A percentile compares a stretch with the other conserved stretches of the same genome.
phyloP scores from a whole-genome alignment of 495 filamentous ascomycete genomes.

The Neurospora sp. region DNA sequence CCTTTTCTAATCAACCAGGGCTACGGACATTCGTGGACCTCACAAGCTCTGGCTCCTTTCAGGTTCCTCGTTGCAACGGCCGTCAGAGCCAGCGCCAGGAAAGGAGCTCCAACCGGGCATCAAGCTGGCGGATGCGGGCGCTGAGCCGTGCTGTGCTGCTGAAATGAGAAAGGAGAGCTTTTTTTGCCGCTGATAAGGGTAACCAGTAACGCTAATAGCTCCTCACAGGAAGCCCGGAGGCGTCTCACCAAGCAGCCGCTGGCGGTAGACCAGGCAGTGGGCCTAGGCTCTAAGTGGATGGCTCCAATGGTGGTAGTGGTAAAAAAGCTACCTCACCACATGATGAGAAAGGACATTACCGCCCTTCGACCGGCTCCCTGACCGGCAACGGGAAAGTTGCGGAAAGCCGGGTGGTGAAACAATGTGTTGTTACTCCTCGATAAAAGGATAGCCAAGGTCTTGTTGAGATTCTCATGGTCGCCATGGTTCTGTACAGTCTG shows the following conservation, averaged over 20 bases:
- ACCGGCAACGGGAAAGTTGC: not conserved
- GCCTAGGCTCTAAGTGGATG: not conserved
- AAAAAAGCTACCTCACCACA: not conserved
- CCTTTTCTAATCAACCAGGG: not conserved
- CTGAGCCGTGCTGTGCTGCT: not conserved
- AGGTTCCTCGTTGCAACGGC: not conserved
- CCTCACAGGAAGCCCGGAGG: not conserved
- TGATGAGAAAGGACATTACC: not conserved
- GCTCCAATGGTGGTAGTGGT: not conserved
- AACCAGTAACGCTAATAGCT: not conserved
- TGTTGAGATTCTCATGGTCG: not conserved
- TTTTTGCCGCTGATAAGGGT: not conserved
- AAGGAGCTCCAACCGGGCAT: not conserved
- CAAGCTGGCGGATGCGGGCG: not conserved
- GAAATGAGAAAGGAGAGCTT: not conserved
- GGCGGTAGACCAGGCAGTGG: not conserved
- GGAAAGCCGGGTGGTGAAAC: not conserved
- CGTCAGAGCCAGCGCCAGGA: not conserved
- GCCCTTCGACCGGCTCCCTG: not conserved
- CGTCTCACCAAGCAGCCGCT: not conserved
- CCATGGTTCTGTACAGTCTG: not conserved
- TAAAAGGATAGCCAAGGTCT: not conserved
- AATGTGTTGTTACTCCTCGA: not conserved
- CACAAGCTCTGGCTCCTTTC: not conserved
- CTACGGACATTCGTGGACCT: not conserved